Evolutionary conservation across 352 stramenopile species (phyloP).

Genomic region (Elongisporangium anandrum): DNA sequence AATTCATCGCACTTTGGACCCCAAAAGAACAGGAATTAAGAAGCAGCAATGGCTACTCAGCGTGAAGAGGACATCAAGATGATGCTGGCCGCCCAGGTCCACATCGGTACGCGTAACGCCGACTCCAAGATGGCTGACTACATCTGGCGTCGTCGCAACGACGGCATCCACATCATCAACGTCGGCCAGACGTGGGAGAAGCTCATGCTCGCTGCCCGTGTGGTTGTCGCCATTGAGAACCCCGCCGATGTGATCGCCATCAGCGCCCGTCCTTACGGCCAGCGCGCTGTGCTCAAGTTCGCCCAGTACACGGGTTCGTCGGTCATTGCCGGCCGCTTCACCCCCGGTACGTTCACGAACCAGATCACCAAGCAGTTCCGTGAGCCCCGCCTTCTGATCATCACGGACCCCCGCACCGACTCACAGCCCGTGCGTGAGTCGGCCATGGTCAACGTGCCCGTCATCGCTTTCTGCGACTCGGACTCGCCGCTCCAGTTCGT

Average conservation of each 20-base stretch:
- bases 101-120: constrained; percentile 99
- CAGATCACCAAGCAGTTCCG: constrained; percentile 99
- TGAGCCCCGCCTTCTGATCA: constrained; percentile 98
- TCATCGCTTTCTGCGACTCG: constrained; percentile 99
- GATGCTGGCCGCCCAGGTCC: constrained; percentile 99
- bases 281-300: constrained; percentile 99
- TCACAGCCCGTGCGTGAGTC: constrained; percentile 97
- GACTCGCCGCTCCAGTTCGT: constrained; percentile 99
- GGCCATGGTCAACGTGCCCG: constrained; percentile 99
- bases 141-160: constrained; percentile 98
- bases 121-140: constrained; percentile 99
- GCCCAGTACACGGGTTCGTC: constrained; percentile 98
- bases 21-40: constrained; percentile 27
- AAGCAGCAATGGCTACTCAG: constrained; percentile 78
- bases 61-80: constrained; percentile 99
- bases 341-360: constrained; percentile 99
- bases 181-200: constrained; percentile 99
- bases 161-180: constrained; percentile 99
- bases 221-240: constrained; percentile 99
- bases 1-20: constrained; percentile 54
- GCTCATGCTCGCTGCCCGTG: constrained; percentile 98
- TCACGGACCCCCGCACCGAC: constrained; percentile 99
- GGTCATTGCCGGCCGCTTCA: constrained; percentile 99
- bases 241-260: constrained; percentile 99
- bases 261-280: constrained; percentile 97